Base-by-base conservation (phyloP, 148 eudicot genomes). In the Vaccinium corymbosum region DNA sequence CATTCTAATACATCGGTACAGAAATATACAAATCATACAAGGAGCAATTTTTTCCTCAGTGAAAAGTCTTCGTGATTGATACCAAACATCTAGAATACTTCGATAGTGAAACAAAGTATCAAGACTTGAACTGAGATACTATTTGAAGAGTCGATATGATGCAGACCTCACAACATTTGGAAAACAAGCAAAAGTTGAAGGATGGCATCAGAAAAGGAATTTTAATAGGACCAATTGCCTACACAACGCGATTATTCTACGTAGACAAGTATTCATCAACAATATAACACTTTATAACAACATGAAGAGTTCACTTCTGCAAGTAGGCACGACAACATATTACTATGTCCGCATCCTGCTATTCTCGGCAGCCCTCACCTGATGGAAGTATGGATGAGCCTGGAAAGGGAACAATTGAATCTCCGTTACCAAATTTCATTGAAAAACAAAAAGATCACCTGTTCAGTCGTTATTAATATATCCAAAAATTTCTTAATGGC, bases 281-380 rank as follows among this genome's bases (percentile, higher is more conserved):
- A 56, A 59, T 35, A 6, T 35, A 2, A 48, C 57, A 62, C 83
- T 48, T 81, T 35, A 77, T 62, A 35, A 59, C 52, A 46, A 12
- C 20, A 61, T 42, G 73, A 42, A 17, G 48, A 16, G 59, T 48
- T 66, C 77, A 82, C 49, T 66, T 81, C 77, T 16, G 15, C 11
- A 19, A 22, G 71, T 27, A 71, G 50, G 62, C 74, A 29, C 27
- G 3, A 11, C 42, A 52, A 51, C 12, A 62, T 62, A 76, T 85
- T 90, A 90, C 86, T 90, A 92, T 19, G 93, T 90, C 52, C 97
- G 89, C 92, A 87, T 92, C 87, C 98, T 90, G 89, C 97, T 95
- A 77, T 85, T 94, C 87, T 95, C 98, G 27, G 94, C 98, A 79
- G 98, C 95, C 87, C 94, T 88, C 76, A 95, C 98, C 91, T 93